Conservation (phyloP, 495 filamentous ascomycete genomes). For the Thermothielavioides terrestris region DNA sequence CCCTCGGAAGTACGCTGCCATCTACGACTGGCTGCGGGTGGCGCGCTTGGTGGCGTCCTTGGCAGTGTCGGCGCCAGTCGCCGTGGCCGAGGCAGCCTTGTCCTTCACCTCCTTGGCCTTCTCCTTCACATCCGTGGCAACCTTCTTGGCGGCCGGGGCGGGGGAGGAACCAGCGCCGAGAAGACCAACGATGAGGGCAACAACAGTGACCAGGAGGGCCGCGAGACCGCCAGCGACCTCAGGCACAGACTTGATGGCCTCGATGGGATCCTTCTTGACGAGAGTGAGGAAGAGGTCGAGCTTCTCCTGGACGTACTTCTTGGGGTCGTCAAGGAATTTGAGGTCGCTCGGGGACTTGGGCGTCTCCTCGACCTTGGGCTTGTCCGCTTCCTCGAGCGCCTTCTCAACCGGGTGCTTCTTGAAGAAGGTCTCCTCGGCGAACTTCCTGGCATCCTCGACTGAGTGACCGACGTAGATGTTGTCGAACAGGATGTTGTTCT, state of each 20-base stretch:
- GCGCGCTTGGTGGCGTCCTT: slow-evolving; percentile 52
- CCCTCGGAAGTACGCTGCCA: not conserved
- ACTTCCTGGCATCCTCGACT: slow-evolving; percentile 79
- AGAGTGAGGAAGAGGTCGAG: slow-evolving; percentile 79
- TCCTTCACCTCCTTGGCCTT: slow-evolving; percentile 66
- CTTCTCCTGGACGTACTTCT: slow-evolving; percentile 84
- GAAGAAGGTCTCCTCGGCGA: slow-evolving; percentile 87
- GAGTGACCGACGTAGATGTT: slow-evolving; percentile 99
- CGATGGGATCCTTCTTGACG: slow-evolving; percentile 76
- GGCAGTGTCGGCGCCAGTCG: slow-evolving; percentile 55
- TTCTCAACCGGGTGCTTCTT: slow-evolving; percentile 82
- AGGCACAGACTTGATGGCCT: slow-evolving; percentile 84
- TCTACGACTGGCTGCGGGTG: slow-evolving; percentile 39
- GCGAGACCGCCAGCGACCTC: slow-evolving; percentile 77
- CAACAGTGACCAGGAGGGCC: slow-evolving; percentile 57
- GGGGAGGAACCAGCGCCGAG: slow-evolving; percentile 31
- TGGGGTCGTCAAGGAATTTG: slow-evolving; percentile 87
- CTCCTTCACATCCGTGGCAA: slow-evolving; percentile 62
- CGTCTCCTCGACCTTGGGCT: slow-evolving; percentile 67
- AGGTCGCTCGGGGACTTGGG: slow-evolving; percentile 60
- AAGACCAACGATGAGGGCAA: slow-evolving; percentile 57
- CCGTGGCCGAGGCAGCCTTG: slow-evolving; percentile 62
- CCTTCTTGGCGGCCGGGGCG: slow-evolving; percentile 45
- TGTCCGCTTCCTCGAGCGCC: slow-evolving; percentile 69
- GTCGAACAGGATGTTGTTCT: slow-evolving; percentile 96